Conservation (phyloP, 805 yeast genomes). For the Kuraishia capsulata region DNA sequence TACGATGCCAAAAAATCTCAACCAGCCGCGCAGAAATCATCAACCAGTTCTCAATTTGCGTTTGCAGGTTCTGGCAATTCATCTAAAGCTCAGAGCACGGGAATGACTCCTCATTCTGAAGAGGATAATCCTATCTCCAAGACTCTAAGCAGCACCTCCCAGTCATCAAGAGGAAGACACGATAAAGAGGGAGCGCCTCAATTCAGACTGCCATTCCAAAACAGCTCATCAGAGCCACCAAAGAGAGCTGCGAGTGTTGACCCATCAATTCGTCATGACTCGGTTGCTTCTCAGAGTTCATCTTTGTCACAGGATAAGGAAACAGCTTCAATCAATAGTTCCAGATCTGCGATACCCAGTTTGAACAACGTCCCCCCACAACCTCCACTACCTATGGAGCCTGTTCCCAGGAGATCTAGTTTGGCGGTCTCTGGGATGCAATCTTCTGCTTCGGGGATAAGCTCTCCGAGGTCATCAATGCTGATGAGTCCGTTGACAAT, state of each 20-base stretch:
- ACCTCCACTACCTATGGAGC: constrained; percentile 44
- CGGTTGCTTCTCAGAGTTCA: neutral
- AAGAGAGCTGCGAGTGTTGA: neutral
- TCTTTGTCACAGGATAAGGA: neutral
- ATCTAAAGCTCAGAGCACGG: neutral
- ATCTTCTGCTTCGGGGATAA: neutral
- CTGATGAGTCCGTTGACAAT: constrained; percentile 2
- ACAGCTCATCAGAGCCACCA: constrained; percentile 16
- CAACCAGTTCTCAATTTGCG: too few relatives aligned
- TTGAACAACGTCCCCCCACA: constrained; percentile 39
- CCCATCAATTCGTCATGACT: neutral
- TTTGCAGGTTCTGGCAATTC: neutral
- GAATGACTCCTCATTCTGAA: too few relatives aligned
- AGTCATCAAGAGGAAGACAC: neutral
- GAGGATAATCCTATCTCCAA: neutral
- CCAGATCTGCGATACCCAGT: constrained; percentile 1
- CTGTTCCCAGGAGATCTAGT: neutral
- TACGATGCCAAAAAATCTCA: constrained; percentile 17
- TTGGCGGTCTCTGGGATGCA: neutral
- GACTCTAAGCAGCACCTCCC: neutral
- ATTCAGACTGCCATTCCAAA: constrained; percentile 68
- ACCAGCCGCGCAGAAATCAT: neutral
- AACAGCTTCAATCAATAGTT: neutral
- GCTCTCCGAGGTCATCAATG: neutral
- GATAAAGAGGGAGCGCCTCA: constrained; percentile 28